Evolutionary conservation across 2,329 filamentous ascomycete species (phyloP).

Genomic region (Trichoderma sp.): DNA sequence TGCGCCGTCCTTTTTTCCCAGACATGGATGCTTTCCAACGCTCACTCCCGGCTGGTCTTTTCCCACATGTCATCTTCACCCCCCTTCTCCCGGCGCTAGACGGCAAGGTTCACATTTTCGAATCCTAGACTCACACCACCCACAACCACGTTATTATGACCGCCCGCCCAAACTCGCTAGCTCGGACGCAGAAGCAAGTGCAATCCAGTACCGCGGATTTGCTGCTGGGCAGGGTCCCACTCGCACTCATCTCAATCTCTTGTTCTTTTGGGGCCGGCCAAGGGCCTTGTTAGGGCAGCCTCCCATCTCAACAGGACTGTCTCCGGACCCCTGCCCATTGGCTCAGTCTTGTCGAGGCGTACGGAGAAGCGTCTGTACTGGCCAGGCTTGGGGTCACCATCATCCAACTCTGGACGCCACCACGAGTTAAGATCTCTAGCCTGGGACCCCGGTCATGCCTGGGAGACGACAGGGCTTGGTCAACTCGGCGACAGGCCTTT

Average conservation of each 20-base stretch:
- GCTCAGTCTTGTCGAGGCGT: slow-evolving; percentile 18
- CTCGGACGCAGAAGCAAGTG: slow-evolving; percentile 29
- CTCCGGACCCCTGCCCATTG: slow-evolving; percentile 18
- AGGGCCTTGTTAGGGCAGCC: slow-evolving; percentile 17
- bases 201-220: slow-evolving; percentile 36
- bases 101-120: not conserved
- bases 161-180: slow-evolving; percentile 27
- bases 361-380: slow-evolving; percentile 9
- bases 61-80: not conserved
- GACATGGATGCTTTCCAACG: not conserved
- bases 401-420: slow-evolving; percentile 32
- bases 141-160: slow-evolving; percentile 25
- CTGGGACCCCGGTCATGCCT: slow-evolving; percentile 21
- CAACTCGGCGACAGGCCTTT: slow-evolving; percentile 21
- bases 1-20: not conserved
- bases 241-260: slow-evolving; percentile 22
- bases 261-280: slow-evolving; percentile 16
- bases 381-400: slow-evolving; percentile 23
- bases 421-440: slow-evolving; percentile 37
- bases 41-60: not conserved
- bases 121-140: slow-evolving; percentile 16
- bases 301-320: slow-evolving; percentile 13
- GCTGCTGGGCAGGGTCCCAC: slow-evolving; percentile 26
- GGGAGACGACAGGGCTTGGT: slow-evolving; percentile 20
- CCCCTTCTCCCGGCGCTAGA: slow-evolving; percentile 2